A percentile compares a stretch with the other conserved stretches of the same genome.
phyloP scores from a whole-genome alignment of 345 rosid species.

The Anastatica hierochuntica region DNA sequence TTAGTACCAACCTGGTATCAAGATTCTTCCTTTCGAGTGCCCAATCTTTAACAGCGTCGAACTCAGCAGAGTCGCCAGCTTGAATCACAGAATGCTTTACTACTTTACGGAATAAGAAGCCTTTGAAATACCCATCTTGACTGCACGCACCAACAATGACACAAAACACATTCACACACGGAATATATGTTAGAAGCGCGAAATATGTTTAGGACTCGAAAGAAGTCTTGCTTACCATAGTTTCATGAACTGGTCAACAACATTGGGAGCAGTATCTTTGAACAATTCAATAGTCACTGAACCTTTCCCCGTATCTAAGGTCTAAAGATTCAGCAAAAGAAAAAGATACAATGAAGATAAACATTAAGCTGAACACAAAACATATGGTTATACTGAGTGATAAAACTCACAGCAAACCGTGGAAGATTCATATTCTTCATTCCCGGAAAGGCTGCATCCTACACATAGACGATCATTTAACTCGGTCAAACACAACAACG shows the following conservation, averaged over 20 bases:
- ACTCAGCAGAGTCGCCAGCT: slow-evolving; percentile 35
- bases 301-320: slow-evolving; percentile 59
- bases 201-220: neutral
- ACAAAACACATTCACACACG: neutral
- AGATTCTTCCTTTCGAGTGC: slow-evolving; percentile 36
- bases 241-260: slow-evolving; percentile 61
- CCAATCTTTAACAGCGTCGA: slow-evolving; percentile 50
- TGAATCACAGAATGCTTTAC: slow-evolving; percentile 54
- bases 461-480: slow-evolving; percentile 8
- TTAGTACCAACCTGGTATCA: slow-evolving; percentile 36
- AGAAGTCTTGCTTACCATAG: slow-evolving; percentile 30
- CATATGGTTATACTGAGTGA: neutral
- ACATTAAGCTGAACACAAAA: neutral
- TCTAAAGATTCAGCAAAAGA: slow-evolving; percentile 25
- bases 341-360: neutral
- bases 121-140: slow-evolving; percentile 53
- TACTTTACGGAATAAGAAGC: slow-evolving; percentile 49
- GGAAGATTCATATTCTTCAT: slow-evolving; percentile 38
- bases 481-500: too few species aligned
- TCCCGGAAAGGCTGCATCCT: slow-evolving; percentile 31
- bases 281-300: slow-evolving; percentile 50
- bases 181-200: too few species aligned
- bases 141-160: slow-evolving; percentile 29
- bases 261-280: slow-evolving; percentile 52
- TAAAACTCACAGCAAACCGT: slow-evolving; percentile 42